Evolutionary conservation across 441 rosid species (phyloP).

Genomic region (Brassica hybrid): DNA sequence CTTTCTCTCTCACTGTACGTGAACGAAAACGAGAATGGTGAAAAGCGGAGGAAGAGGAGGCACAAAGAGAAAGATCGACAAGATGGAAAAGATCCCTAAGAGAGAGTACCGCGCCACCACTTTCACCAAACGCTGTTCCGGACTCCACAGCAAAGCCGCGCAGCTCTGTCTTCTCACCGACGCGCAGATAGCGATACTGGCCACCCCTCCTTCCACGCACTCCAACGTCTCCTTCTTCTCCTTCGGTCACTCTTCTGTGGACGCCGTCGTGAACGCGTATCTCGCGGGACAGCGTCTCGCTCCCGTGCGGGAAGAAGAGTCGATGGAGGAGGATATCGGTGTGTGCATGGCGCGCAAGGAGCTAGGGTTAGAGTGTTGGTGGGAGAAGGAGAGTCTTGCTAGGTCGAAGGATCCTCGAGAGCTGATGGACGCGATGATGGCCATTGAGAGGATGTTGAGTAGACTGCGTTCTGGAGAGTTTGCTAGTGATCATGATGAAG

Average conservation of each 20-base stretch:
- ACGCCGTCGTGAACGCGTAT: neutral
- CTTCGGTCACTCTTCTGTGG: neutral
- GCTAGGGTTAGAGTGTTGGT: neutral
- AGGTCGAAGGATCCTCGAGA: neutral
- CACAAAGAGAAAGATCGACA: neutral
- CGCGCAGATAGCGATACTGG: neutral
- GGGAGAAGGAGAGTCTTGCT: neutral
- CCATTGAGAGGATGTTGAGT: neutral
- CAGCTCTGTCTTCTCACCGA: neutral
- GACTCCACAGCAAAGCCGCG: conserved; percentile 3
- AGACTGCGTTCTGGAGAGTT: neutral
- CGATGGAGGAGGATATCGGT: neutral
- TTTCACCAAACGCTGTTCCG: neutral
- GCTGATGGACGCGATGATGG: neutral
- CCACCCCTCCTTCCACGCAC: neutral
- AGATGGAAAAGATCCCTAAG: neutral
- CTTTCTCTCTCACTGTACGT: too few relatives aligned
- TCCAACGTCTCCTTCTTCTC: conserved; percentile 6
- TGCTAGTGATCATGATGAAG: too few relatives aligned
- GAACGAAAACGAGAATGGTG: neutral
- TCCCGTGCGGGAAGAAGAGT: neutral
- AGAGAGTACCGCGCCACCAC: neutral
- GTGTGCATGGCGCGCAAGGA: neutral
- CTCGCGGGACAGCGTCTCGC: neutral
- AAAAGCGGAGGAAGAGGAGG: neutral